phyloP scores from a whole-genome alignment of 176 grass and related monocot genomes.

The Cenchrus purpureus region DNA sequence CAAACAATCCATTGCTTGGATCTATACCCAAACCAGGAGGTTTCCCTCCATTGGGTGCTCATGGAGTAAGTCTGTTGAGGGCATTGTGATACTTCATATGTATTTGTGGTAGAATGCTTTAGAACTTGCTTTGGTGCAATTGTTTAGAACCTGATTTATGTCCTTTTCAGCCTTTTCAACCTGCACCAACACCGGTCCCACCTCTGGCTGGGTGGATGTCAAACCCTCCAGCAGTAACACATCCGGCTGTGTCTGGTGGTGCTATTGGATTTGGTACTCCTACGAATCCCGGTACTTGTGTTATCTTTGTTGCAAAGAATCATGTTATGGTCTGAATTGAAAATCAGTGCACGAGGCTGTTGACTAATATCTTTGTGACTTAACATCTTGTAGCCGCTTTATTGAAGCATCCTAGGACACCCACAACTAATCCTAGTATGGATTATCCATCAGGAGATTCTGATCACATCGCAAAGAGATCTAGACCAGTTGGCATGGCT shows the following conservation, averaged over 20 bases:
- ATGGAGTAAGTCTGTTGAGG: conserved; percentile 68
- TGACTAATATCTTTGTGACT: conserved; percentile 27
- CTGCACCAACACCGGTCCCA: conserved; percentile 78
- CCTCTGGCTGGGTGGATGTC: conserved; percentile 99
- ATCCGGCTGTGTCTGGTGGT: conserved; percentile 84
- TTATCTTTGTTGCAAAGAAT: conserved; percentile 41
- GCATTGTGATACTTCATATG: conserved; percentile 41
- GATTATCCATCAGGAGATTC: conserved; percentile 95
- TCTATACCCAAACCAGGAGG: conserved; percentile 91
- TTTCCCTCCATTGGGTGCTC: conserved; percentile 91
- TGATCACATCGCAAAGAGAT: conserved; percentile 85
- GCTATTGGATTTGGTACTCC: conserved; percentile 90
- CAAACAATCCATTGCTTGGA: conserved; percentile 82
- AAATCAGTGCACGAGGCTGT: neutral
- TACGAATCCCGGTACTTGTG: conserved; percentile 81
- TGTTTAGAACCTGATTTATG: conserved; percentile 35
- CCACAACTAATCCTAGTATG: conserved; percentile 69
- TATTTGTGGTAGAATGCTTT: neutral
- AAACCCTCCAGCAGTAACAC: conserved; percentile 77
- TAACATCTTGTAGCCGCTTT: conserved; percentile 58
- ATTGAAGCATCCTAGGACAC: conserved; percentile 93
- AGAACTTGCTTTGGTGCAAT: conserved; percentile 1
- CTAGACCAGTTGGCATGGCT: conserved; percentile 88
- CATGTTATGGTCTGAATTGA: conserved; percentile 22
- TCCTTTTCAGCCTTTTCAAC: conserved; percentile 86